These are phyloP conservation scores for Carallia pectinifolia DNA, from an alignment of 345 rosid species.

Conservation along the genomic window DNA sequence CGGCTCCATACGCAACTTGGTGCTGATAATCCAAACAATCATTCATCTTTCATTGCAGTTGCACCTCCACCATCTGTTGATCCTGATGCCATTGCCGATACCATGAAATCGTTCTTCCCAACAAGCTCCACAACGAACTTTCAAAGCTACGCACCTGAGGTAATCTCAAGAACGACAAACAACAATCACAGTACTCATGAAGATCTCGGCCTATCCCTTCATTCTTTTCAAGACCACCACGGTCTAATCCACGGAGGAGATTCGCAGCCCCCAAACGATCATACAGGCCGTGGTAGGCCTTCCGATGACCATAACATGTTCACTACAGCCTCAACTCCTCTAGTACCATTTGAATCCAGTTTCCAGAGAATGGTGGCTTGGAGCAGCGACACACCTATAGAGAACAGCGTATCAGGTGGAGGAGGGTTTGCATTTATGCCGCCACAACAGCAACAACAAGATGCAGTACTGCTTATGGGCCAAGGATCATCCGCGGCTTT, in stretches of 20 bases:
- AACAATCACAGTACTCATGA: conserved; percentile 19
- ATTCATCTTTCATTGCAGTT: conserved; percentile 31
- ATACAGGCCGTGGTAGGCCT: conserved; percentile 24
- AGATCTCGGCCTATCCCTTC: conserved; percentile 71
- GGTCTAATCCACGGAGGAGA: conserved; percentile 26
- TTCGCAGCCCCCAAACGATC: conserved; percentile 26
- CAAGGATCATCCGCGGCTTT: conserved; percentile 41
- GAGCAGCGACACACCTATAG: conserved; percentile 37
- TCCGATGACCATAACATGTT: conserved; percentile 24
- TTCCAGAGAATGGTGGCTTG: conserved; percentile 54
- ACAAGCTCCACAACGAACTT: conserved; percentile 54
- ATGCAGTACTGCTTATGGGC: conserved; percentile 25
- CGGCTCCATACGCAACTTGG: conserved; percentile 40
- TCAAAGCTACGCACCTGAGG: conserved; percentile 51
- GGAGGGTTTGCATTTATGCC: conserved; percentile 42
- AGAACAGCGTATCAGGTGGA: conserved; percentile 27
- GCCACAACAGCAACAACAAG: conserved; percentile 20
- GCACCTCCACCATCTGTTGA: conserved; percentile 28
- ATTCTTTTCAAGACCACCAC: conserved; percentile 39
- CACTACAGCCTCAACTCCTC: conserved; percentile 29
- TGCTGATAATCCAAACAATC: conserved; percentile 30
- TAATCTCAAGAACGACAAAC: conserved; percentile 47
- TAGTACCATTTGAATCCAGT: conserved; percentile 29
- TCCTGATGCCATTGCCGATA: conserved; percentile 39
- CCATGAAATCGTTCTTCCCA: conserved; percentile 70